These are phyloP conservation scores for Ophidiomyces ophidiicola DNA, from an alignment of 2,329 filamentous ascomycete species.

Conservation along the genomic window DNA sequence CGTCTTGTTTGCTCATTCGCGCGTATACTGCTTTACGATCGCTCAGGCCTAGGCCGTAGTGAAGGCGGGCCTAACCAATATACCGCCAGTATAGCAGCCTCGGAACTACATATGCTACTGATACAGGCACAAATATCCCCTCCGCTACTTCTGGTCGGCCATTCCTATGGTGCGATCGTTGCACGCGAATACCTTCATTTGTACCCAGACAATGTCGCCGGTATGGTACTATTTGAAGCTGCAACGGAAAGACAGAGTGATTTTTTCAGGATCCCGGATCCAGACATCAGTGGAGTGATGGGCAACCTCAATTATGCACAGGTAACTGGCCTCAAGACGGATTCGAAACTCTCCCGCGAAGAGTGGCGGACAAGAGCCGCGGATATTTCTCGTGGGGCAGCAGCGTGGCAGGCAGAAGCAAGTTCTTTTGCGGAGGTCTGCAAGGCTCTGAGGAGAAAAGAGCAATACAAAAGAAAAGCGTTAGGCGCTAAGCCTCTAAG, in stretches of 20 bases:
- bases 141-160: conserved; percentile 27
- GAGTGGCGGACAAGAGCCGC: conserved; percentile 26
- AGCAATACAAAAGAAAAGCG: conserved; percentile 22
- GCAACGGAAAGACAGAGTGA: conserved; percentile 25
- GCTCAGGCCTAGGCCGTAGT: conserved; percentile 29
- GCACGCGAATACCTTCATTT: conserved; percentile 31
- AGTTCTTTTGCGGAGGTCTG: conserved; percentile 19
- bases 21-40: conserved; percentile 28
- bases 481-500: conserved; percentile 25
- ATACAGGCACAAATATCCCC: conserved; percentile 16
- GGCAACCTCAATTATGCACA: conserved; percentile 23
- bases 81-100: conserved; percentile 19
- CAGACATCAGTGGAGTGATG: conserved; percentile 23
- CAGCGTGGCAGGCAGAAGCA: conserved; percentile 19
- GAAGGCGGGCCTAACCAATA: conserved; percentile 16
- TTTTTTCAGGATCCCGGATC: conserved; percentile 24
- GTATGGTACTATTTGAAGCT: conserved; percentile 30
- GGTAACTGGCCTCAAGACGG: conserved; percentile 24
- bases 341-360: conserved; percentile 23
- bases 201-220: conserved; percentile 21
- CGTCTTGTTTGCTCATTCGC: conserved; percentile 22
- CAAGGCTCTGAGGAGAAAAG: conserved; percentile 21
- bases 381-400: conserved; percentile 20
- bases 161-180: conserved; percentile 32
- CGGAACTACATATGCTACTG: conserved; percentile 25